Evolutionary conservation across 208 protist genomes (phyloP).

Genomic region (Naegleria lovaniensis): DNA sequence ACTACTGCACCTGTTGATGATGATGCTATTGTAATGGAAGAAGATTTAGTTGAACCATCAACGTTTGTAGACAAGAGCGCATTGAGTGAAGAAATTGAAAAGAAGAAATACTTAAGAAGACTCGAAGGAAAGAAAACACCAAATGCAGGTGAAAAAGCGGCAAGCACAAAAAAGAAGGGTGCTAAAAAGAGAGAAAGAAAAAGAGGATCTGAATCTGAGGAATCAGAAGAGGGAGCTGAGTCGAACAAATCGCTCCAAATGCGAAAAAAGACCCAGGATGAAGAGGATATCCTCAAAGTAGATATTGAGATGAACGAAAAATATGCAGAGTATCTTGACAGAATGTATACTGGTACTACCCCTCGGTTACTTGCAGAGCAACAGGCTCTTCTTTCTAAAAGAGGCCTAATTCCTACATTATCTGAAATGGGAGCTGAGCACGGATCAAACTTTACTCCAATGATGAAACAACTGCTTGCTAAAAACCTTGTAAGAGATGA

Average conservation of each 20-base stretch:
- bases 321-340: neutral
- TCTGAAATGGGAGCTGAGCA: neutral
- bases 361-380: neutral
- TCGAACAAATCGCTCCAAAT: neutral
- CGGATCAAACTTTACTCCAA: neutral
- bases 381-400: neutral
- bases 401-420: neutral
- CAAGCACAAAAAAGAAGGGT: neutral
- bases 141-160: neutral
- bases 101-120: neutral
- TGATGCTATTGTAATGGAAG: neutral
- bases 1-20: neutral
- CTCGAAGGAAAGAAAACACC: neutral
- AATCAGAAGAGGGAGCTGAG: neutral
- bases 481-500: neutral
- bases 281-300: neutral
- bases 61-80: neutral
- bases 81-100: neutral
- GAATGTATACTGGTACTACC: neutral
- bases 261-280: neutral
- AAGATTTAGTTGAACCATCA: neutral
- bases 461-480: neutral
- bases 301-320: neutral
- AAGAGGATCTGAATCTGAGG: neutral
- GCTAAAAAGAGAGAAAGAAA: neutral